Evolutionary conservation across 2,329 filamentous ascomycete genomes (phyloP), one percentile per base, ranked within the genome.

Genomic region (Aureobasidium sp.): DNA sequence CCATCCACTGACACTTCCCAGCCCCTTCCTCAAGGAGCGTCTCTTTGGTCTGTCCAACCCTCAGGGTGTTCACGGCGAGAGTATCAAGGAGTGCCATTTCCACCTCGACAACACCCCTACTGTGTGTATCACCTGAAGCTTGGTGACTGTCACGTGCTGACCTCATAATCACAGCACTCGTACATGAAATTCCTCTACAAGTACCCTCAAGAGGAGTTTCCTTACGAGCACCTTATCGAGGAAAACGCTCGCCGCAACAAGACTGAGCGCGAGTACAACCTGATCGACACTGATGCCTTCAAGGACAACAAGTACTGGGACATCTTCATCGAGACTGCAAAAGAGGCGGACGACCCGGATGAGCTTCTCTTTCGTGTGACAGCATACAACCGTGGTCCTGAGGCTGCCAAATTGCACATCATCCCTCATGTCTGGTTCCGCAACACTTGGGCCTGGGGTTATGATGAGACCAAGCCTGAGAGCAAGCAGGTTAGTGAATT

Each of bases 121-220:
- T 61, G 82, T 83, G 74, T 64, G 74, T 70, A 33, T 31, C 77
- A 81, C 27, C 66, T 66, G 68, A 67, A 24, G 24, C 29, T 39
- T 76, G 68, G 12, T 19, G 5, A 63, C 65, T 37, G 67, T 54
- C 48, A 3, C 44, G n/a, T 29, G 22, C 17, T 62, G 63, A 33
- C 44, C 11, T 40, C 73, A 92, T 2, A n/a, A 12, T n/a, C 33
- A 37, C 53, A 65, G 89, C 92, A 97, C 76, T 96, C 93, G 31
- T 97, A 97, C 79, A 97, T 97, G 93, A 97, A 97, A 75, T 95
- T 87, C 71, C 86, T 97, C 67, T 97, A 97, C 83, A 97, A 97
- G 76, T 95, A 97, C 70, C 94, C 94, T 0, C 93, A 97, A 76
- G 84, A 83, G 69, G 85, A 87, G 66, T 97, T 97, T 70, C 94